These are phyloP conservation scores for Ascochyta koolunga DNA, from an alignment of 2,329 filamentous ascomycete species.

Conservation along the genomic window DNA sequence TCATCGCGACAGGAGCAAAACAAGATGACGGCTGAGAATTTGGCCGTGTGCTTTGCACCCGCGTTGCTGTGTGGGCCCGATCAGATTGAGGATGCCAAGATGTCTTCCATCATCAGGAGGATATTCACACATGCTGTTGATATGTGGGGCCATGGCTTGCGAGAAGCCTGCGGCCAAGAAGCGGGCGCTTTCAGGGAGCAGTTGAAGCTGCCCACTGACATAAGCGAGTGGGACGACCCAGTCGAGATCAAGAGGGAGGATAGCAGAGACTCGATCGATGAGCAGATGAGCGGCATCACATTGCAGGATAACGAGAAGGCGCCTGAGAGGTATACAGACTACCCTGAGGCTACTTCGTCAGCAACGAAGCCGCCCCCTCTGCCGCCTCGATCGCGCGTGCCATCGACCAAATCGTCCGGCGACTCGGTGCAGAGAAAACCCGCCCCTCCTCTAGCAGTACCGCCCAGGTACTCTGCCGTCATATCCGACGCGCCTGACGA, in stretches of 20 bases:
- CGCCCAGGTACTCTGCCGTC: constrained; percentile 53
- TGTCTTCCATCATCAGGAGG: constrained; percentile 58
- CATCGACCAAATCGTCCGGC: constrained; percentile 34
- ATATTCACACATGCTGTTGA: constrained; percentile 57
- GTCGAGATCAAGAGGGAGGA: constrained; percentile 42
- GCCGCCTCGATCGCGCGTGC: constrained; percentile 44
- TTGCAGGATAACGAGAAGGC: constrained; percentile 51
- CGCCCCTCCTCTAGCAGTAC: constrained; percentile 49
- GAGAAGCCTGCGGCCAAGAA: constrained; percentile 50
- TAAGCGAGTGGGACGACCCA: constrained; percentile 57
- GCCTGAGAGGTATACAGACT: constrained; percentile 21
- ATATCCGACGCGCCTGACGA: constrained; percentile 47
- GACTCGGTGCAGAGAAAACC: constrained; percentile 50
- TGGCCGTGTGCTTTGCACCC: constrained; percentile 62
- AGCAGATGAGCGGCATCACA: constrained; percentile 51
- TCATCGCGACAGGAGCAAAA: constrained; percentile 55
- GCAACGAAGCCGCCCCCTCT: constrained; percentile 42
- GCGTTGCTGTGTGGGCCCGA: constrained; percentile 59
- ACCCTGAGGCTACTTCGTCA: constrained; percentile 17
- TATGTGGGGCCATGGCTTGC: constrained; percentile 52
- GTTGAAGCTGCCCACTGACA: constrained; percentile 48
- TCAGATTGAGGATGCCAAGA: constrained; percentile 61
- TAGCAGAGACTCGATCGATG: constrained; percentile 35
- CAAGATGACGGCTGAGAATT: constrained; percentile 61
- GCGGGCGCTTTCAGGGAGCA: constrained; percentile 47